Conservation (phyloP, 78 protist genomes). For the Creolimax fragrantissima region DNA sequence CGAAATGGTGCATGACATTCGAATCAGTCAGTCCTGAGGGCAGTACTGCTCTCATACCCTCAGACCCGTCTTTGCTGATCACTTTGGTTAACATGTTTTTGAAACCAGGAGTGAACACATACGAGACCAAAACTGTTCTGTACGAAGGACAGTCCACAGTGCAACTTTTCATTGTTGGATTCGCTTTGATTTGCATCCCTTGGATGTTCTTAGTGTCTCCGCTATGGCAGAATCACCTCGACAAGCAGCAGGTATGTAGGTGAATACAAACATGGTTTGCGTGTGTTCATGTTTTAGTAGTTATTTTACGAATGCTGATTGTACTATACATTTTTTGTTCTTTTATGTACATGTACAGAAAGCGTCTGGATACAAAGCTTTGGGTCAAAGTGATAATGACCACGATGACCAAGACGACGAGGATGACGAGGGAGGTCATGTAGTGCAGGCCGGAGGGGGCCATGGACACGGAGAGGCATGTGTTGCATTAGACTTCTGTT, state of each 20-base stretch:
- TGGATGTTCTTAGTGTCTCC: slow-evolving; percentile 81
- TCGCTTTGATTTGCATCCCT: slow-evolving; percentile 75
- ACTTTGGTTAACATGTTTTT: slow-evolving; percentile 80
- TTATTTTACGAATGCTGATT: background rate
- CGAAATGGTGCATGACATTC: background rate
- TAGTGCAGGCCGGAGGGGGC: background rate
- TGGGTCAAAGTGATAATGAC: background rate
- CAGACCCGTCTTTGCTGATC: slow-evolving; percentile 35
- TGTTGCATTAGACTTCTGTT: background rate
- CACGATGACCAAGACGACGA: background rate
- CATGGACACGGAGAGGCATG: background rate
- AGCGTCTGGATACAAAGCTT: background rate
- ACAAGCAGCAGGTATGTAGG: background rate
- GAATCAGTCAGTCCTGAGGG: background rate
- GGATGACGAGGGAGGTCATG: background rate
- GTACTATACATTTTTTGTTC: background rate
- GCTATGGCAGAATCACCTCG: background rate
- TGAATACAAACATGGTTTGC: background rate
- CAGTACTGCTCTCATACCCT: background rate
- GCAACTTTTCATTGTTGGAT: slow-evolving; percentile 56
- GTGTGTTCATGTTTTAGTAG: background rate
- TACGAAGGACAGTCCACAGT: slow-evolving; percentile 50
- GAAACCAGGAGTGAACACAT: slow-evolving; percentile 30
- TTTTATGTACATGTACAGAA: background rate
- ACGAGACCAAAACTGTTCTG: background rate